phyloP scores from a whole-genome alignment of 139 green algal species.

The Parachlorella kessleri region DNA sequence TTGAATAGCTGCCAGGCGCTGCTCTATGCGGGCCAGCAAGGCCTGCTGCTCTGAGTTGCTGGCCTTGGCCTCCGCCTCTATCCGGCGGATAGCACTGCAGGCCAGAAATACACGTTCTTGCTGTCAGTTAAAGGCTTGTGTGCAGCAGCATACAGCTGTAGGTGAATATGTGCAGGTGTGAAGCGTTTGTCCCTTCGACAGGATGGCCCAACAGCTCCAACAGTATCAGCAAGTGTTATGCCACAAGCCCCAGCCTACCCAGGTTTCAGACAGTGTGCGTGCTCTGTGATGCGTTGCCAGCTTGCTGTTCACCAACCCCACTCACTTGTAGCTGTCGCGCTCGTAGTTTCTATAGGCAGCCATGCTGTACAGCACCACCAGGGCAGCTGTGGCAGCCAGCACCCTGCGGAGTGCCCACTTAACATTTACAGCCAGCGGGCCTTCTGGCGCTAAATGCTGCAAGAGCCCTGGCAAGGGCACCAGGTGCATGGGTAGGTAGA shows the following conservation, averaged over 20 bases:
- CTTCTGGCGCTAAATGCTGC: not conserved
- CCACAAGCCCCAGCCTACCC: too few relatives aligned
- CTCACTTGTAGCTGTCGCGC: conserved; percentile 23
- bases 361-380: not conserved
- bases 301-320: too few relatives aligned
- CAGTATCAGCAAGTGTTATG: too few relatives aligned
- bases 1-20: not conserved
- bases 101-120: too few relatives aligned
- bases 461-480: not conserved
- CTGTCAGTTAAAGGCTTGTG: too few relatives aligned
- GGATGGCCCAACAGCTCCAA: too few relatives aligned
- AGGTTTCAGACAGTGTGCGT: too few relatives aligned
- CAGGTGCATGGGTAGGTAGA: conserved; percentile 15
- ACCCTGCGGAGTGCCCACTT: conserved; percentile 16
- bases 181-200: too few relatives aligned
- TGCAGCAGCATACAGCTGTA: too few relatives aligned
- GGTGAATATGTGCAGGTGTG: too few relatives aligned
- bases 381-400: not conserved
- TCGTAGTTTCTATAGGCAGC: conserved; percentile 25
- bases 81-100: not conserved
- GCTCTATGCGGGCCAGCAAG: not conserved
- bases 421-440: conserved; percentile 10
- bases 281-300: too few relatives aligned
- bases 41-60: not conserved
- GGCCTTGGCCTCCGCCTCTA: not conserved